Conservation (phyloP, 2,329 filamentous ascomycete genomes). For the Pseudonectria buxi region DNA sequence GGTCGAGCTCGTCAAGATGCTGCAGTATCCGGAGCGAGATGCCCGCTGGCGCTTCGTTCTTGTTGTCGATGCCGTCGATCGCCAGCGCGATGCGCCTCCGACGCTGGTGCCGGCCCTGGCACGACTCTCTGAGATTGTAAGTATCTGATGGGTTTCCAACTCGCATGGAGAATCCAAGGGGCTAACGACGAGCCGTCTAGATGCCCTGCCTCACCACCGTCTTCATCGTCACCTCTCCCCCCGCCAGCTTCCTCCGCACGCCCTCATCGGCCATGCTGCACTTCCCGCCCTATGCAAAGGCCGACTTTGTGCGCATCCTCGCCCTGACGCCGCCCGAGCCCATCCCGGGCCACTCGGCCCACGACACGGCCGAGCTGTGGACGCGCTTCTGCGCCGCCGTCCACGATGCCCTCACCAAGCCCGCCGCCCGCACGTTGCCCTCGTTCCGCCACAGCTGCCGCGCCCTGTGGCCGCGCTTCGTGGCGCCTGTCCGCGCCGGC, state of each 20-base stretch:
- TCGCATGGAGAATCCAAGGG: background rate
- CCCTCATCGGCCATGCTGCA: slow-evolving; percentile 40
- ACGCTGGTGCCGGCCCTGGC: slow-evolving; percentile 77
- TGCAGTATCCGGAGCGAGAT: slow-evolving; percentile 39
- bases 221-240: slow-evolving; percentile 67
- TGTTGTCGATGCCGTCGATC: slow-evolving; percentile 83
- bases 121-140: slow-evolving; percentile 71
- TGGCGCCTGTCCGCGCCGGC: slow-evolving; percentile 67
- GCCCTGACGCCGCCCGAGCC: slow-evolving; percentile 41
- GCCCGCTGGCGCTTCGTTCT: slow-evolving; percentile 60
- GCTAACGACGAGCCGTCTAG: slow-evolving; percentile 35
- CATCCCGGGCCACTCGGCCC: slow-evolving; percentile 43
- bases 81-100: slow-evolving; percentile 69
- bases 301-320: slow-evolving; percentile 73
- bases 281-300: slow-evolving; percentile 78
- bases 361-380: slow-evolving; percentile 64
- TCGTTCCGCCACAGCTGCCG: slow-evolving; percentile 63
- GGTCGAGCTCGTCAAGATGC: slow-evolving; percentile 62
- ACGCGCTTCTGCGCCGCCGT: slow-evolving; percentile 74
- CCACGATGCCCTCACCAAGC: slow-evolving; percentile 78
- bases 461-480: slow-evolving; percentile 79
- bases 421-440: slow-evolving; percentile 72
- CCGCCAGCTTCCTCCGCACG: slow-evolving; percentile 67
- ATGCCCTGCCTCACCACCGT: slow-evolving; percentile 72
- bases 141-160: too few species aligned